phyloP scores from a whole-genome alignment of 2,329 filamentous ascomycete genomes.

The Ophiostoma australiae region DNA sequence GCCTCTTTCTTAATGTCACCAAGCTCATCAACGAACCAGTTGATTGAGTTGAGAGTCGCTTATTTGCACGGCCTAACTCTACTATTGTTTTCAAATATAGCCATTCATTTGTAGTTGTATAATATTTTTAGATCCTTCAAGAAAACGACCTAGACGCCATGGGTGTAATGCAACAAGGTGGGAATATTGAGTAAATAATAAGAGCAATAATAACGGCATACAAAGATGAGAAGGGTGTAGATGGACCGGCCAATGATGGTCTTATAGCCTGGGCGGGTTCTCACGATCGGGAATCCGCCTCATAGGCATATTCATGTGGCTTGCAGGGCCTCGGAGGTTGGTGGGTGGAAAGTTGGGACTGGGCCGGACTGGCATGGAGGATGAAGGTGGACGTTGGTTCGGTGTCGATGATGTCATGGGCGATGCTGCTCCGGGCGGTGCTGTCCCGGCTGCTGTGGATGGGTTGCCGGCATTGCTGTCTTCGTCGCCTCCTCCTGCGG shows the following conservation, averaged over 20 bases:
- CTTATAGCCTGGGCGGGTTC: constrained; percentile 26
- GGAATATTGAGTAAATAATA: not conserved
- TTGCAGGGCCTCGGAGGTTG: not conserved
- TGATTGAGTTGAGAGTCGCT: not conserved
- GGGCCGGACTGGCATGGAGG: not conserved
- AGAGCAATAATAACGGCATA: not conserved
- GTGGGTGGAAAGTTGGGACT: not conserved
- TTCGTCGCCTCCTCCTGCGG: not conserved
- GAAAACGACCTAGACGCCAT: not conserved
- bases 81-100: not conserved
- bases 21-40: not conserved
- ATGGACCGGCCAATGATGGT: not conserved
- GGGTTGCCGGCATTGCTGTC: not conserved
- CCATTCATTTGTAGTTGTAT: not conserved
- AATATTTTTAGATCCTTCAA: too few species aligned
- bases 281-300: constrained; percentile 27
- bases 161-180: not conserved
- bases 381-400: not conserved
- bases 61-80: not conserved
- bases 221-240: not conserved
- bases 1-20: not conserved
- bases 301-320: constrained; percentile 12
- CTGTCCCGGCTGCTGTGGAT: not conserved
- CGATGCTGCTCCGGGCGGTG: not conserved
- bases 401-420: not conserved